Evolutionary conservation across 2,329 filamentous ascomycete genomes (phyloP).

Genomic region (Metarhizium brunneum): DNA sequence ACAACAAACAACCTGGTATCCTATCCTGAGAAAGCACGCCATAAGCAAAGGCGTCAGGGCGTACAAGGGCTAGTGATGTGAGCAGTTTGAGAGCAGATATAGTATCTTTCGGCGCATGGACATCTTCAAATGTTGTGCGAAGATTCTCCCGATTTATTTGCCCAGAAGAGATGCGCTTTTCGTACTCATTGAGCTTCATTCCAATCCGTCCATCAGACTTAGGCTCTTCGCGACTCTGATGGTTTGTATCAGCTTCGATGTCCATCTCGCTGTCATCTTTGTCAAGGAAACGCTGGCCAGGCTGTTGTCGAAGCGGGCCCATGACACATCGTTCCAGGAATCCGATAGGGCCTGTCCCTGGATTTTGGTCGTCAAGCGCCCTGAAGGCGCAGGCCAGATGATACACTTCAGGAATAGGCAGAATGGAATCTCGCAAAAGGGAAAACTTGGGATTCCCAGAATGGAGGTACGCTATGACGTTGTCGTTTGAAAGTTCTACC

Average conservation of each 20-base stretch:
- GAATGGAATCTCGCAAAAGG: slow-evolving; percentile 24
- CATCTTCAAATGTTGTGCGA: slow-evolving; percentile 76
- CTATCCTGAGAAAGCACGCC: slow-evolving; percentile 86
- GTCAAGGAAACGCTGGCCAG: slow-evolving; percentile 21
- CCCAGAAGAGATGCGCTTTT: slow-evolving; percentile 72
- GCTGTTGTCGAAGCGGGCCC: slow-evolving; percentile 21
- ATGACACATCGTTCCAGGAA: slow-evolving; percentile 22
- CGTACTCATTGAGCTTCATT: slow-evolving; percentile 59
- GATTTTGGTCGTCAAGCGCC: slow-evolving; percentile 13
- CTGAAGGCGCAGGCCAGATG: slow-evolving; percentile 25
- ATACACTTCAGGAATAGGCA: slow-evolving; percentile 30
- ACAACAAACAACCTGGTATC: slow-evolving; percentile 80
- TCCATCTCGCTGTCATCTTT: slow-evolving; percentile 18
- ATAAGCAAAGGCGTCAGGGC: slow-evolving; percentile 93
- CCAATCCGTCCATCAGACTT: slow-evolving; percentile 15
- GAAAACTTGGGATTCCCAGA: slow-evolving; percentile 16
- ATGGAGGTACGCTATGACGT: slow-evolving; percentile 17
- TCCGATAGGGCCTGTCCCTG: slow-evolving; percentile 13
- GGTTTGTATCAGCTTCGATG: slow-evolving; percentile 16
- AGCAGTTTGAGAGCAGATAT: slow-evolving; percentile 82
- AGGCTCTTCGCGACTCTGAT: slow-evolving; percentile 18
- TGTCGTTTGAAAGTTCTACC: slow-evolving; percentile 13
- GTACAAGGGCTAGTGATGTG: slow-evolving; percentile 75
- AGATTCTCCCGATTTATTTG: slow-evolving; percentile 77
- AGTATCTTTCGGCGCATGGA: slow-evolving; percentile 74